Evolutionary conservation across 129 eudicot species (phyloP).

Genomic region (Escallonia herrerae): DNA sequence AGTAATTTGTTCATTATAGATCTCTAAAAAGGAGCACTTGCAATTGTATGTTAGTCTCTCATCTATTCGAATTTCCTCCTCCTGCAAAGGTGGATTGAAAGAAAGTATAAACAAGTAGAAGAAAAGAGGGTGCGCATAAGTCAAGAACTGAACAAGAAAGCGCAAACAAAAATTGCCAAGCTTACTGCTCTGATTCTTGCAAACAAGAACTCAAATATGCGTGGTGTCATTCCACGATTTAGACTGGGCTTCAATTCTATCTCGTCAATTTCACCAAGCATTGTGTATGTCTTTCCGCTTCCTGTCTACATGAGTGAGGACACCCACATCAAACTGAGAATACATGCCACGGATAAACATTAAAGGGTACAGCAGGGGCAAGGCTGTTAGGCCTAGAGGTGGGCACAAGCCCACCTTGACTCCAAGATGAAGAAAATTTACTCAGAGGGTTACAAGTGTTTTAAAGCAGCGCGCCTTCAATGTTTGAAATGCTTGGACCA

Average conservation of each 20-base stretch:
- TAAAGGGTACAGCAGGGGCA: not conserved
- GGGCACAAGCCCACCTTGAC: too few relatives aligned
- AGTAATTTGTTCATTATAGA: slow-evolving; percentile 88
- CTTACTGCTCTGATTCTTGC: slow-evolving; percentile 86
- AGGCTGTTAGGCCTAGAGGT: too few relatives aligned
- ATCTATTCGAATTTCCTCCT: slow-evolving; percentile 90
- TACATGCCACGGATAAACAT: not conserved
- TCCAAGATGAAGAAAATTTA: too few relatives aligned
- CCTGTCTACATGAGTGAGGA: slow-evolving; percentile 55
- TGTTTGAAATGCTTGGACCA: too few relatives aligned
- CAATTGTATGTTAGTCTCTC: slow-evolving; percentile 70
- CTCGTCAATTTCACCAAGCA: slow-evolving; percentile 90
- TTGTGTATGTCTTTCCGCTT: slow-evolving; percentile 93
- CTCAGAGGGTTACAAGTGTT: too few relatives aligned
- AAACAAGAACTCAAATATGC: slow-evolving; percentile 90
- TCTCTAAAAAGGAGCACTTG: slow-evolving; percentile 96
- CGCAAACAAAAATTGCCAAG: slow-evolving; percentile 6
- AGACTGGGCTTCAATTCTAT: slow-evolving; percentile 67
- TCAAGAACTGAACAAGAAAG: not conserved
- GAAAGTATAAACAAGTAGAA: not conserved
- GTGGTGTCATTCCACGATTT: slow-evolving; percentile 93
- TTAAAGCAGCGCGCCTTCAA: too few relatives aligned
- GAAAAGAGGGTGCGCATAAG: not conserved
- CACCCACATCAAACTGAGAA: not conserved
- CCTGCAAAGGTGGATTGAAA: slow-evolving; percentile 30